Evolutionary conservation across 106 monocot genomes (phyloP).

Genomic region (Acorus gramineus): DNA sequence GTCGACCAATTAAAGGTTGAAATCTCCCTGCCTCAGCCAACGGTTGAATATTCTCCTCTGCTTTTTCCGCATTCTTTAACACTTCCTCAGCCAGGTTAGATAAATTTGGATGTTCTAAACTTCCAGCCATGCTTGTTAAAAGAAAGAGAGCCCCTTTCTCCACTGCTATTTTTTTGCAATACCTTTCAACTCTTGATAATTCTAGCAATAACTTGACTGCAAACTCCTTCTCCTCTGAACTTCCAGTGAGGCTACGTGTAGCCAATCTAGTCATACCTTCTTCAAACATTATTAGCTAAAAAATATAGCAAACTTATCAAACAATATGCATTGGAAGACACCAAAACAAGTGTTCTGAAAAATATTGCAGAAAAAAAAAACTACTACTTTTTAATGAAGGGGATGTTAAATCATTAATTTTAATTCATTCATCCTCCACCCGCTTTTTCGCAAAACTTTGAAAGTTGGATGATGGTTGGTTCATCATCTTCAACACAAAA

Average conservation of each 20-base stretch:
- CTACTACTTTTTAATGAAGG: too few species aligned
- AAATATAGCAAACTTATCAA: too few species aligned
- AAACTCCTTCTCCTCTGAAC: conserved; percentile 33
- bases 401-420: too few species aligned
- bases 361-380: too few species aligned
- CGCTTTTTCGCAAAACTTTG: too few species aligned
- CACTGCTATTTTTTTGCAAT: conserved; percentile 27
- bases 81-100: conserved; percentile 45
- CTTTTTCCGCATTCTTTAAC: conserved; percentile 29
- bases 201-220: conserved; percentile 37
- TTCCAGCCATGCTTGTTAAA: conserved; percentile 29
- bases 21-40: conserved; percentile 40
- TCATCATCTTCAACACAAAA: too few species aligned
- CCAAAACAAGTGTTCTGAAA: too few species aligned
- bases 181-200: conserved; percentile 29
- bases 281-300: conserved; percentile 30
- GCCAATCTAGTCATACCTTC: conserved; percentile 37
- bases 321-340: too few species aligned
- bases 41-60: conserved; percentile 31
- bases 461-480: too few species aligned
- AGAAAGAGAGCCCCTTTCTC: conserved; percentile 53
- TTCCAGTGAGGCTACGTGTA: conserved; percentile 31
- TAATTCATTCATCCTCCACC: too few species aligned
- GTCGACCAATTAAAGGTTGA: conserved; percentile 28
- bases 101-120: conserved; percentile 21